Base-by-base conservation (phyloP, 1,139 yeast genomes). In the Candida tetrigidarum region DNA sequence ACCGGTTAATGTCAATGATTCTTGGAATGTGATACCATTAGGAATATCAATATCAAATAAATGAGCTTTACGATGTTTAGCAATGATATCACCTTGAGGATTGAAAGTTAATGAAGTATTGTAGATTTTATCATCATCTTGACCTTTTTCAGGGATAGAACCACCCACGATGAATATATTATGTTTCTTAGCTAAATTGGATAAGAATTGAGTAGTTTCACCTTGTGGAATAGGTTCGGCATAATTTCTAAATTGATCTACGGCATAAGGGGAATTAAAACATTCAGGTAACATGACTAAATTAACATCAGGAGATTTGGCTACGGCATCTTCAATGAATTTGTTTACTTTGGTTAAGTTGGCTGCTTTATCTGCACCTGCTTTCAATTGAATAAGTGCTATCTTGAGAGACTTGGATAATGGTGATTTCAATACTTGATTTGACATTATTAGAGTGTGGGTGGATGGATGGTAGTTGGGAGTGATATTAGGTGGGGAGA, bases 181-280 rank as follows among this genome's bases (percentile, higher is more conserved):
- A 52, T 81, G 73, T 47, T 81, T 73, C 50, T 75, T 76, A 14
- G 97, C 96, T 50, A 89, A 61, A 1, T 66, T 61, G 0, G 90
- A 73, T 41, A 92, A 69, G 41, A 86, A 77, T 41, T 63, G 52
- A 26, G 89, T 78, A 39, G 96, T 81, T 58, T 84, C 84, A 6
- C 95, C 95, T 2, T 66, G 61, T 5, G 96, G 96, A 36, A 84
- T 80, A 8, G 58, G 53, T 62, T 92, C 98, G 8, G 96, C 91
- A 61, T 92, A 92, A 50, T 87, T 82, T 22, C 86, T 81, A 66
- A 93, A 93, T 49, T 93, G 86, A 48, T 82, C 81, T 23, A 90
- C 96, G 0, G 96, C 85, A 60, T 93, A 93, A 4, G 98, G 98
- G 1, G 97, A 87, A 64, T 92, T 92, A 79, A 92, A 93, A 67